Conservation (phyloP, 169 alveolate genomes). For the Cystoisospora suis region DNA sequence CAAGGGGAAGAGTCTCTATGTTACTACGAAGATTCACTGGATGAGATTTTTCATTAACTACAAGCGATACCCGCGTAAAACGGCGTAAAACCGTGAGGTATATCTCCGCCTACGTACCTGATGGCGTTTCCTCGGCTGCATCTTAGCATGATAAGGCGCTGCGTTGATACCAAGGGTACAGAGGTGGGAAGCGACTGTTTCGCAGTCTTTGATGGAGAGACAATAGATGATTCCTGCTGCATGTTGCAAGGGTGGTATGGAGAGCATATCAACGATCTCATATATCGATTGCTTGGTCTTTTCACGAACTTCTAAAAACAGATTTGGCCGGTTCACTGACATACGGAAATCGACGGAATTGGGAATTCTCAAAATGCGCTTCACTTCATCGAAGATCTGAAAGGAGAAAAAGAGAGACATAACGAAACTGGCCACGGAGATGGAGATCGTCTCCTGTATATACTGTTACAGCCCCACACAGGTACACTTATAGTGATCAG, state of each 20-base stretch:
- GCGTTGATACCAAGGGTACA: constrained; percentile 72
- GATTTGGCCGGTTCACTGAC: constrained; percentile 47
- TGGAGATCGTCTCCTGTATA: no score
- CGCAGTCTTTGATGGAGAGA: constrained; percentile 91
- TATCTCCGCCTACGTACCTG: not conserved
- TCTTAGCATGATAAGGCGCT: constrained; percentile 74
- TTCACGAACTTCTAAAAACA: constrained; percentile 41
- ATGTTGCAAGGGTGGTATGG: not conserved
- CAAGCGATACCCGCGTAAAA: no score
- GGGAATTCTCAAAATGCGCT: not conserved
- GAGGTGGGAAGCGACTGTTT: constrained; percentile 83
- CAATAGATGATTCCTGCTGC: constrained; percentile 92
- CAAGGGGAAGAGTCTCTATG: no score
- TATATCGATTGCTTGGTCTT: constrained; percentile 7
- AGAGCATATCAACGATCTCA: constrained; percentile 1
- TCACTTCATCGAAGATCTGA: constrained; percentile 57
- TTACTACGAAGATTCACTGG: no score
- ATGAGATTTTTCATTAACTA: no score
- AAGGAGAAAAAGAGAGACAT: not conserved
- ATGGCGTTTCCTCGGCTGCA: not conserved
- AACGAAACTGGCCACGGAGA: not conserved
- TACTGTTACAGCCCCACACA: no score
- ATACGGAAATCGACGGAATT: constrained; percentile 18
- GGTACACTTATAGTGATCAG: no score
- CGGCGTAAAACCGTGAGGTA: no score